Conservation (phyloP, 78 protist genomes). For the Creolimax fragrantissima region DNA sequence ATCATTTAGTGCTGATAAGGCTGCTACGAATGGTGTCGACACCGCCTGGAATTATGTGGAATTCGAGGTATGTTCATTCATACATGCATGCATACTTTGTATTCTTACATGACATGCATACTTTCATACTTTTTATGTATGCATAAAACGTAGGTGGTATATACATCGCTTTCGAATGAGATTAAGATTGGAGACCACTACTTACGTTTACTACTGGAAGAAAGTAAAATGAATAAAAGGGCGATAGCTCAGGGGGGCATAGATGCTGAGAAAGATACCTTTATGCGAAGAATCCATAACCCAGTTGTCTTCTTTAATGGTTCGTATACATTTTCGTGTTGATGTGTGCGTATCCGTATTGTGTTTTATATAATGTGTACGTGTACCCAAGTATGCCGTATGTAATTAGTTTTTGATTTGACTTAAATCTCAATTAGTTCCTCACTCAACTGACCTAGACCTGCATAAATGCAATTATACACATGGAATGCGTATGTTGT, state of each 20-base stretch:
- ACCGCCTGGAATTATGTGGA: constrained; percentile 71
- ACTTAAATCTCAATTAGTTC: too few species aligned
- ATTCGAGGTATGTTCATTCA: constrained; percentile 42
- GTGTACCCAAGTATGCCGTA: too few species aligned
- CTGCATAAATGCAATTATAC: background rate
- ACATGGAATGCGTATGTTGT: background rate
- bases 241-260: background rate
- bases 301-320: constrained; percentile 42
- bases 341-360: background rate
- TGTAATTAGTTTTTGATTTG: too few species aligned
- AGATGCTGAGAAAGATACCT: background rate
- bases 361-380: too few species aligned
- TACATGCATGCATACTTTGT: background rate
- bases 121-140: background rate
- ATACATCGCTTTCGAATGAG: constrained; percentile 50
- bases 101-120: background rate
- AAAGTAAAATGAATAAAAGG: background rate
- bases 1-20: constrained; percentile 34
- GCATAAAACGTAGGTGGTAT: constrained; percentile 25
- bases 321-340: background rate
- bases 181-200: constrained; percentile 63
- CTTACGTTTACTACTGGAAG: constrained; percentile 58
- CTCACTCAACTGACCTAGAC: too few species aligned
- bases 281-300: background rate
- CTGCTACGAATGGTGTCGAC: background rate